Percentiles rank a stretch among this genome's conserved stretches.
These are phyloP conservation scores for Chalara sp. DNA, from an alignment of 2,329 filamentous ascomycete genomes.

Conservation along the genomic window DNA sequence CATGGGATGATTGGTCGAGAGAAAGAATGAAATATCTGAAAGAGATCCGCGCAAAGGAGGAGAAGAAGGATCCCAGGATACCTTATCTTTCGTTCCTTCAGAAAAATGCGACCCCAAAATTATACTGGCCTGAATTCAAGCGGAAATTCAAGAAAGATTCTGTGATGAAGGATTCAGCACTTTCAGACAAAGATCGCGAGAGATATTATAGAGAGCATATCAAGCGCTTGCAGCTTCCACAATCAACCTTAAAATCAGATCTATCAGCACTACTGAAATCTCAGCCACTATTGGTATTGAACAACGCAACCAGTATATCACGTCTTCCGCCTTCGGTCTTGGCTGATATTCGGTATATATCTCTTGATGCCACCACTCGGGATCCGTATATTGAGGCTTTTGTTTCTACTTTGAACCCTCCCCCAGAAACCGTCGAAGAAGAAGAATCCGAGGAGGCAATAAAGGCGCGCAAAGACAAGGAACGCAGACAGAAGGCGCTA, in stretches of 20 bases:
- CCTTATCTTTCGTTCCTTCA: slow-evolving; percentile 78
- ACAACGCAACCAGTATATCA: slow-evolving; percentile 48
- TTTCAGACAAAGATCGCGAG: slow-evolving; percentile 72
- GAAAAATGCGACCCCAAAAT: slow-evolving; percentile 75
- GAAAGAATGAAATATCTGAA: slow-evolving; percentile 68
- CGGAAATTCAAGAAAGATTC: slow-evolving; percentile 80
- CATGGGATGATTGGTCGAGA: slow-evolving; percentile 77
- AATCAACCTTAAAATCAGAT: slow-evolving; percentile 61
- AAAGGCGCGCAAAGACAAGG: slow-evolving; percentile 44
- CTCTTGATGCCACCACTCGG: slow-evolving; percentile 52
- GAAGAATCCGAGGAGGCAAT: slow-evolving; percentile 46
- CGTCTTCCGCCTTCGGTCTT: slow-evolving; percentile 57
- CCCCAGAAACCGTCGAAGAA: slow-evolving; percentile 40
- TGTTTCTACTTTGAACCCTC: slow-evolving; percentile 55
- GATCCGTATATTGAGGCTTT: slow-evolving; percentile 61
- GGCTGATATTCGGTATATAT: slow-evolving; percentile 63
- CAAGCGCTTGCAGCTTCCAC: slow-evolving; percentile 57
- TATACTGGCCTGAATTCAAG: slow-evolving; percentile 97
- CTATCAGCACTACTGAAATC: slow-evolving; percentile 58
- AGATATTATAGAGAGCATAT: slow-evolving; percentile 74
- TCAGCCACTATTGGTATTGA: slow-evolving; percentile 50
- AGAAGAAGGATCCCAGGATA: slow-evolving; percentile 76
- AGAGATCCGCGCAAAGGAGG: slow-evolving; percentile 65
- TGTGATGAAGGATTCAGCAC: slow-evolving; percentile 67
- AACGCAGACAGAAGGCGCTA: slow-evolving; percentile 58